Evolutionary conservation across 2,329 filamentous ascomycete species (phyloP).

Genomic region (Monosporascus sp.): DNA sequence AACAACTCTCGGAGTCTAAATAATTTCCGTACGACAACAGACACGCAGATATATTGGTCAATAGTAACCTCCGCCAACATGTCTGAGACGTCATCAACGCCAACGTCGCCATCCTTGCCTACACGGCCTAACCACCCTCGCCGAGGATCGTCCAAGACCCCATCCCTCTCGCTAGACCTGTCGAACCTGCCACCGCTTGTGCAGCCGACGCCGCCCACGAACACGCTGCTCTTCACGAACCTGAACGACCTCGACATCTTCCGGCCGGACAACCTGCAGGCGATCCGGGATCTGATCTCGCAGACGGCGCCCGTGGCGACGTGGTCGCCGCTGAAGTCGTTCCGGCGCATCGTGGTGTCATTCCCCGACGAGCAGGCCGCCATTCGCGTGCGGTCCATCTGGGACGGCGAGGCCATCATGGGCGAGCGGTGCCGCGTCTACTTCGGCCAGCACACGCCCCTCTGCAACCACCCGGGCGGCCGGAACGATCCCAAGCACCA

Average conservation of each 20-base stretch:
- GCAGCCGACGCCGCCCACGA: conserved; percentile 69
- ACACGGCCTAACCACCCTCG: conserved; percentile 28
- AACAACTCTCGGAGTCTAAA: neutral
- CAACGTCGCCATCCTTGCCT: conserved; percentile 19
- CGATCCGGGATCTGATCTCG: conserved; percentile 66
- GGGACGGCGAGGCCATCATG: conserved; percentile 70
- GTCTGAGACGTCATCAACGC: conserved; percentile 20
- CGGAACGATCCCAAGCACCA: conserved; percentile 40
- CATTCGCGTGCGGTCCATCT: conserved; percentile 63
- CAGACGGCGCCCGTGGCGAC: conserved; percentile 67
- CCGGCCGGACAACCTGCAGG: conserved; percentile 65
- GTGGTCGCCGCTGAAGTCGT: conserved; percentile 76
- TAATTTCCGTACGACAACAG: neutral
- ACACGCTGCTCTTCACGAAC: conserved; percentile 82
- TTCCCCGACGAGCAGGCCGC: conserved; percentile 68
- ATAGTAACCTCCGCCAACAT: conserved; percentile 11
- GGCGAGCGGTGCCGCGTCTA: conserved; percentile 65
- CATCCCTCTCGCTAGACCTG: conserved; percentile 64
- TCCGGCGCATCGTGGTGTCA: conserved; percentile 74
- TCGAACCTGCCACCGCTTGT: conserved; percentile 64
- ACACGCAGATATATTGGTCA: no score
- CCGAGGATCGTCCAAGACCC: conserved; percentile 36
- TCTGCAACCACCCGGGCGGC: conserved; percentile 31
- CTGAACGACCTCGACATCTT: conserved; percentile 70
- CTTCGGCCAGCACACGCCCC: conserved; percentile 58